A percentile compares a stretch with the other conserved stretches of the same genome.
phyloP scores from a whole-genome alignment of 495 filamentous ascomycete species.

The Terfezia claveryi region DNA sequence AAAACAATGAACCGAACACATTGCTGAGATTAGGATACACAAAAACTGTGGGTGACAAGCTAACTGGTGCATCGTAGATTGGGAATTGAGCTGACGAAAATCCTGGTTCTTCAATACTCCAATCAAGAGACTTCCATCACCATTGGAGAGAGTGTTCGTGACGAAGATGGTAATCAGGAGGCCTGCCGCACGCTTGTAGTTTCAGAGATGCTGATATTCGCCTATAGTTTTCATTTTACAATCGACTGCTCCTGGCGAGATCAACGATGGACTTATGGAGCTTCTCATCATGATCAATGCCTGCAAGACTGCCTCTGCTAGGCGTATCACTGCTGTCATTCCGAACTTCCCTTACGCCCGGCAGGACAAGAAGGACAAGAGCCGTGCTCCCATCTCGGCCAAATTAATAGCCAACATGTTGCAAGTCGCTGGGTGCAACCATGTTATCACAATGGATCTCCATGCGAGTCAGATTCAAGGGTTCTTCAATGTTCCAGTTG shows the following conservation, averaged over 20 bases:
- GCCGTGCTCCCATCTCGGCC: conserved; percentile 71
- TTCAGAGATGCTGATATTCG: conserved; percentile 2
- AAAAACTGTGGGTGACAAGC: conserved; percentile 14
- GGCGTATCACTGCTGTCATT: conserved; percentile 76
- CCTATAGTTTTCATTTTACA: conserved; percentile 75
- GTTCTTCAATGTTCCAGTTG: conserved; percentile 95
- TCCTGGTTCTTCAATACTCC: conserved; percentile 84
- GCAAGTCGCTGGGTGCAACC: conserved; percentile 73
- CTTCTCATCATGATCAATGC: conserved; percentile 97
- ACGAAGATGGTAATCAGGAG: conserved; percentile 42
- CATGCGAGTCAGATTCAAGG: conserved; percentile 64
- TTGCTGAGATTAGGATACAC: neutral
- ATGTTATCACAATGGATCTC: conserved; percentile 77
- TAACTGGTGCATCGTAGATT: conserved; percentile 31
- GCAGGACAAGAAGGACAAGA: conserved; percentile 98
- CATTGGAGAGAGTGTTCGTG: conserved; percentile 86
- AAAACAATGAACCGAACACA: neutral
- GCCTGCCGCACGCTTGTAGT: conserved; percentile 1
- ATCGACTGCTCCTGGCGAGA: conserved; percentile 82
- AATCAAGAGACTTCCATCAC: conserved; percentile 96
- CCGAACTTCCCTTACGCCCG: conserved; percentile 98
- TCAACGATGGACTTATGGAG: conserved; percentile 98
- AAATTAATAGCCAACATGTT: conserved; percentile 96
- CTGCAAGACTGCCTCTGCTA: conserved; percentile 87
- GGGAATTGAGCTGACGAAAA: conserved; percentile 81